Percentiles rank a stretch among this genome's conserved stretches.
These are phyloP conservation scores for Rhizopus stolonifer DNA, from an alignment of 371 early-diverging fungal species.

Conservation along the genomic window DNA sequence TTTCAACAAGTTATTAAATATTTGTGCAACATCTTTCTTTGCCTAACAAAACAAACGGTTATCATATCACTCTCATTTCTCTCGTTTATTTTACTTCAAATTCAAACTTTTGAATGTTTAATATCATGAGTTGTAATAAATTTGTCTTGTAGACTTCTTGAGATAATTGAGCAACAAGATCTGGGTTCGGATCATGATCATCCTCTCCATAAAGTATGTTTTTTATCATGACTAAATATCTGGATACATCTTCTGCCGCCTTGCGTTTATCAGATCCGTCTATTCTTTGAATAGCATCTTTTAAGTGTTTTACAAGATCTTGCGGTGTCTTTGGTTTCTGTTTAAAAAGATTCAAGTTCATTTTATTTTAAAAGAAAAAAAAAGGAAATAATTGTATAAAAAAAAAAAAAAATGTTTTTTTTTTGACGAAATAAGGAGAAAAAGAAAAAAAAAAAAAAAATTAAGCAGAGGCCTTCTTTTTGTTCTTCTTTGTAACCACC, in stretches of 20 bases:
- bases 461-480: constrained; percentile 23
- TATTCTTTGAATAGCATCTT: constrained; percentile 76
- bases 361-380: constrained; percentile 3
- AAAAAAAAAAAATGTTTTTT: not conserved
- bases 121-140: constrained; percentile 78
- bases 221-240: constrained; percentile 88
- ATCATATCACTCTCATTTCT: not conserved
- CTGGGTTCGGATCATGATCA: constrained; percentile 87
- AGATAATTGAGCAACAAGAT: constrained; percentile 89
- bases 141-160: constrained; percentile 93
- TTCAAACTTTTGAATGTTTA: constrained; percentile 88
- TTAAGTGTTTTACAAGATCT: constrained; percentile 84
- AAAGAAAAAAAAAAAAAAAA: constrained; percentile 2
- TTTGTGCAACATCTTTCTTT: constrained; percentile 95
- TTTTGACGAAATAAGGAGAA: not conserved
- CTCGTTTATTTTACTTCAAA: constrained; percentile 75
- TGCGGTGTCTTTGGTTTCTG: constrained; percentile 83
- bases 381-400: constrained; percentile 14
- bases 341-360: constrained; percentile 75
- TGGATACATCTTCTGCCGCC: constrained; percentile 95
- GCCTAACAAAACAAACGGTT: constrained; percentile 56
- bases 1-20: constrained; percentile 93
- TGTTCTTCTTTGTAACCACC: constrained; percentile 28
- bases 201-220: constrained; percentile 91
- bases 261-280: constrained; percentile 67